Evolutionary conservation across 176 grass and related monocot genomes (phyloP), one percentile per base, ranked within the genome.

Genomic region (Aegilops tauschii): DNA sequence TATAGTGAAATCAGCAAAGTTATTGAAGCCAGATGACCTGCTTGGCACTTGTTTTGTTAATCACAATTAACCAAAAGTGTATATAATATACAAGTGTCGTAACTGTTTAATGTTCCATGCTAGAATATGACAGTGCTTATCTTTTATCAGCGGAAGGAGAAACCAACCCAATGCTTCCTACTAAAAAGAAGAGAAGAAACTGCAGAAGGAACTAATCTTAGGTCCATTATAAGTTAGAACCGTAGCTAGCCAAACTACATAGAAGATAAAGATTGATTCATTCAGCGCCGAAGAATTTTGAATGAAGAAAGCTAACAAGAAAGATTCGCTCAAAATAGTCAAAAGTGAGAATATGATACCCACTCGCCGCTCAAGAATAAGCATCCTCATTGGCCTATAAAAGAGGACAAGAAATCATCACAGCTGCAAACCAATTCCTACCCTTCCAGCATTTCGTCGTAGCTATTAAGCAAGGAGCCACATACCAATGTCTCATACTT

Each of bases 321-420:
- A 65, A 14, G 18, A 63, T 50, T 81, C 10, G 1, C n/a, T 50
- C 62, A 82, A 50, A 65, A 31, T 77, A 49, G 37, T 81, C 82
- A 71, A 77, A 71, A 64, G 77, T 65, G 30, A 62, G 88, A 65
- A 93, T 82, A 88, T 4, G 86, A 93, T 90, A 68, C 92, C 23
- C 9, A 12, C 50, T 86, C 77, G 70, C 86, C 83, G 0, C 65
- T 56, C 44, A 8, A 39, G 62, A 76, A 56, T 31, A 85, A 65
- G 42, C 6, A 27, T 65, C 65, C 61, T 86, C 71, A 20, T 30
- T 47, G 13, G 58, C 88, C 86, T 93, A 93, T 93, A 91, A 90
- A 86, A 90, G 73, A 65, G 83, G 80, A 25, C 34, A 79, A 12
- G 31, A 36, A 32, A 72, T 76, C 82, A 72, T 34, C 30, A 21